Evolutionary conservation across 108 stramenopile species (phyloP), one percentile per base, ranked within the genome.

Genomic region (Nitzschia sp.): DNA sequence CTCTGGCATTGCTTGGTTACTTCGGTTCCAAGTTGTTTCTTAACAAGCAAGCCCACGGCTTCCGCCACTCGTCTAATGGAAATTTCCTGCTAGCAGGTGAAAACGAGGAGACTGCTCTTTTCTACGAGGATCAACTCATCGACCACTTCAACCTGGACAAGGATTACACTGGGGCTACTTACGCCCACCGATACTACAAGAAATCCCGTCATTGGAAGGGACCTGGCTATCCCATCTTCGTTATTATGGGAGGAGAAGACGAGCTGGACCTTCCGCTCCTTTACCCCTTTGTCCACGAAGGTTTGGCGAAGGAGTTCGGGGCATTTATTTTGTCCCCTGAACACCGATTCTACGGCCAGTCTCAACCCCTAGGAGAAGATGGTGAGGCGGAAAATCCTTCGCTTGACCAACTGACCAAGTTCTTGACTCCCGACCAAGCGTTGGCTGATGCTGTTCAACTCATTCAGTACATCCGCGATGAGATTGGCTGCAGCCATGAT

Each of bases 281-380:
- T 13, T 91, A 90, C 72, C 93, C 93, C 0, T 91, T 87, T 64
- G 76, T 94, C 1, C 69, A 62, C 8, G 65, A 90, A 17, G 62
- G 75, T 54, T 70, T 90, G 51, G 90, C 93, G 27, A 75, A 80
- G 26, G 42, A 77, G 18, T 91, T 89, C 62, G 72, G 77, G 6
- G 93, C 88, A 3, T 83, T 74, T 23, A 87, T 91, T 2, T 36
- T 94, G 15, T 64, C 85, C 49, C 85, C 90, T 17, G 93, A 94
- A 47, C 93, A 94, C 74, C 86, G 93, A 0, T 94, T 91, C 54
- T 94, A 94, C 63, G 93, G 93, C 28, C 63, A 65, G n/a, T 87
- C 84, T 23, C 78, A 77, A 47, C 89, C 92, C 0, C 35, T 84
- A 2, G n/a, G 64, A 70, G 0, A 38, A 47, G n/a, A n/a, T n/a